Percentiles rank a stretch among this genome's conserved stretches.
These are phyloP conservation scores for Echium plantagineum DNA, from an alignment of 257 asterid genomes.

Conservation along the genomic window DNA sequence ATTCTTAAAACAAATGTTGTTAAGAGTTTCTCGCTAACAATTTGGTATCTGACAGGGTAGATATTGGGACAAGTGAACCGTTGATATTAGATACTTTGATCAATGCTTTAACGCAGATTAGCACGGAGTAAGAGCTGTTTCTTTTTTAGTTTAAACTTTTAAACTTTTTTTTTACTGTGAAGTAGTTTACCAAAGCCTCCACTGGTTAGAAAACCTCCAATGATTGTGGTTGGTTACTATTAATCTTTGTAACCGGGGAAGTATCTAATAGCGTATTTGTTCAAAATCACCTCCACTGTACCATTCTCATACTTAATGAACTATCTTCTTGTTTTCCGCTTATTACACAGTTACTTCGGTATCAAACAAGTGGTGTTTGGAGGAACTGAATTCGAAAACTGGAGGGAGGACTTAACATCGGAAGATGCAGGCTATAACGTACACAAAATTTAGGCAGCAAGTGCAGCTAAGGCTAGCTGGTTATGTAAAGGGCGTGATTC, in stretches of 20 bases:
- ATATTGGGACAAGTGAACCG: conserved; percentile 76
- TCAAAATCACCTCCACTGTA: not conserved
- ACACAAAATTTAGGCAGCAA: conserved; percentile 75
- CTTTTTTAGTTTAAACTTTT: not conserved
- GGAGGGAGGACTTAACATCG: conserved; percentile 70
- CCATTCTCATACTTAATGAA: not conserved
- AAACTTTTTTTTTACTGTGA: not conserved
- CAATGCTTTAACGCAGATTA: conserved; percentile 77
- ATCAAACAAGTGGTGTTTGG: conserved; percentile 88
- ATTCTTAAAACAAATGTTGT: conserved; percentile 10
- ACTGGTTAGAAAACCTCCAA: not conserved
- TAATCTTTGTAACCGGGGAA: not conserved
- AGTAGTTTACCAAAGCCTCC: not conserved
- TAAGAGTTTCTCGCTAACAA: conserved; percentile 6
- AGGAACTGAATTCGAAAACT: conserved; percentile 66
- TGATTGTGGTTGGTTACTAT: not conserved
- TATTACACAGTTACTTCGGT: conserved; percentile 55
- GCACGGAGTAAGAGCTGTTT: conserved; percentile 63
- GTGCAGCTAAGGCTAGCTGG: no score
- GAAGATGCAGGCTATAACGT: conserved; percentile 65
- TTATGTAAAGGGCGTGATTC: no score
- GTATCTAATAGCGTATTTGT: not conserved
- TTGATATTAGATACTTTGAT: conserved; percentile 71
- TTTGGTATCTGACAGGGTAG: conserved; percentile 52
- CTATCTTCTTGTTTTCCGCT: not conserved